A percentile compares a stretch with the other conserved stretches of the same genome.
Conservation (phyloP, 2,329 filamentous ascomycete species). For the Aspergillus niger region DNA sequence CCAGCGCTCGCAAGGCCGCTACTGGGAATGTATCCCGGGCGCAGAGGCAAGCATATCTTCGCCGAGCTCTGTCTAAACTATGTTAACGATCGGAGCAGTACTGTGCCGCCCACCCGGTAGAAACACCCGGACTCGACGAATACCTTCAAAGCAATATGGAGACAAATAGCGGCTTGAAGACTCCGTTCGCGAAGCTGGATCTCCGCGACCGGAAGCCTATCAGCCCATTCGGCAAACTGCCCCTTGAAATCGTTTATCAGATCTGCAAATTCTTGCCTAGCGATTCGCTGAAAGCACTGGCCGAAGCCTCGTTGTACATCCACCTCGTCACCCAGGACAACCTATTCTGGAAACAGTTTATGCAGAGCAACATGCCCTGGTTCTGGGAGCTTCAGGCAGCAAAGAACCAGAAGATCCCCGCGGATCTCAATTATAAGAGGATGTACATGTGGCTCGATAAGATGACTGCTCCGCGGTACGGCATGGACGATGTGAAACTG, state of each 20-base stretch:
- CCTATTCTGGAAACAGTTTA: conserved; percentile 24
- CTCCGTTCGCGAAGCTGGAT: conserved; percentile 7
- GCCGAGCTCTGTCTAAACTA: not conserved
- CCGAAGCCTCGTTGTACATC: conserved; percentile 20
- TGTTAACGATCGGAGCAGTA: conserved; percentile 16
- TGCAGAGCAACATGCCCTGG: conserved; percentile 26
- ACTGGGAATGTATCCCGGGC: conserved; percentile 26
- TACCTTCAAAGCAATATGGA: conserved; percentile 13
- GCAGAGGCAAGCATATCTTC: conserved; percentile 17
- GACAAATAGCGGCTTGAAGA: conserved; percentile 11
- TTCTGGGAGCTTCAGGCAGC: conserved; percentile 20
- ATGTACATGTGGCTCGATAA: conserved; percentile 22
- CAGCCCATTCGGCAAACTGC: conserved; percentile 21
- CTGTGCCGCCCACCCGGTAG: conserved; percentile 20
- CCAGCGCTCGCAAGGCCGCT: conserved; percentile 23
- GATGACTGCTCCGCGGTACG: conserved; percentile 19
- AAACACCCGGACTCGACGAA: conserved; percentile 12
- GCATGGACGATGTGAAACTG: conserved; percentile 19
- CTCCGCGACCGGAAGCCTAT: conserved; percentile 14
- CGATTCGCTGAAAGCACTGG: conserved; percentile 19
- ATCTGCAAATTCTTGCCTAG: conserved; percentile 25
- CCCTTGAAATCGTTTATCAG: conserved; percentile 20
- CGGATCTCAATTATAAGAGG: conserved; percentile 19
- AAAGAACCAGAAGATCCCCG: conserved; percentile 2
- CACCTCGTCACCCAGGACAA: conserved; percentile 22